Evolutionary conservation across 768 basidiomycete genomes (phyloP).

Genomic region (Tulasnella sp.): DNA sequence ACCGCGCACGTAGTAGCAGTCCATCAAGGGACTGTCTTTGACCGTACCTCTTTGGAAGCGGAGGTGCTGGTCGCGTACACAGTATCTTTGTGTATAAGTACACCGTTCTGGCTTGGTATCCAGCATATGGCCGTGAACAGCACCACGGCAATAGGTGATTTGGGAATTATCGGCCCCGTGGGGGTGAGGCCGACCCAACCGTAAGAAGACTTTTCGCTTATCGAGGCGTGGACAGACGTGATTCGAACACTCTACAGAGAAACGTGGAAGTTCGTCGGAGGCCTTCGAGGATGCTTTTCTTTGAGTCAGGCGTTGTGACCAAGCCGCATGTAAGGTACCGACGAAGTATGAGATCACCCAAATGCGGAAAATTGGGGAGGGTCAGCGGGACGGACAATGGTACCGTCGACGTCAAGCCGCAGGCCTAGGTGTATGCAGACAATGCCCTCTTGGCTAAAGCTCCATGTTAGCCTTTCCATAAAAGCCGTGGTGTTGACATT

Average conservation of each 20-base stretch:
- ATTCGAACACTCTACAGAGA: conserved; percentile 6
- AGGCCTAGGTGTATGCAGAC: not conserved
- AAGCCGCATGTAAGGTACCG: not conserved
- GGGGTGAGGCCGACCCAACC: conserved; percentile 4
- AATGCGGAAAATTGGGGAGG: not conserved
- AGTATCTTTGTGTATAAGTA: not conserved
- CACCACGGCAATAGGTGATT: not conserved
- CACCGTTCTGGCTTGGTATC: not conserved
- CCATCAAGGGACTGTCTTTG: not conserved
- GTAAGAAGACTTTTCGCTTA: conserved; percentile 5
- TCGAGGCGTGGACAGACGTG: not conserved
- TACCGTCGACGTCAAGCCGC: not conserved
- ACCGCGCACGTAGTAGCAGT: not conserved
- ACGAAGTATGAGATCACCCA: not conserved
- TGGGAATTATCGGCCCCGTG: conserved; percentile 1
- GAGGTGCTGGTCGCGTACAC: not conserved
- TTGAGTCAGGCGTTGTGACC: not conserved
- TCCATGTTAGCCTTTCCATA: not conserved
- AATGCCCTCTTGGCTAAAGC: not conserved
- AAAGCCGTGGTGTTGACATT: not conserved
- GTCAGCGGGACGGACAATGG: conserved; percentile 1
- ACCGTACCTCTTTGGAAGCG: not conserved
- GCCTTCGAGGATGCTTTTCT: not conserved
- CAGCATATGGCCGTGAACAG: not conserved
- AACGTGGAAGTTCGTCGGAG: conserved; percentile 5